phyloP scores from a whole-genome alignment of 176 grass and related monocot species.

The Metroxylon sagu region DNA sequence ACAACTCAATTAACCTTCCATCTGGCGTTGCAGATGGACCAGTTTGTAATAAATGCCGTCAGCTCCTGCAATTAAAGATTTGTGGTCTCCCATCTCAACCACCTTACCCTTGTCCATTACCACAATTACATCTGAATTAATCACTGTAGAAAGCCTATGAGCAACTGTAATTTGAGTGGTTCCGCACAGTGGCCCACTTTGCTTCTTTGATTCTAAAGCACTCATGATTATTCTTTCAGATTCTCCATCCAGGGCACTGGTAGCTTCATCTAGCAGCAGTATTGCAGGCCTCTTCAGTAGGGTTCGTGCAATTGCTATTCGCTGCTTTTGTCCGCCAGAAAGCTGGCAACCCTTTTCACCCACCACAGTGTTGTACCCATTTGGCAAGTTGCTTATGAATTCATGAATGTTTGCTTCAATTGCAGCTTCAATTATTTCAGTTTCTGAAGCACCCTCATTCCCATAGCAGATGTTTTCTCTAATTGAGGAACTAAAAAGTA shows the following conservation, averaged over 20 bases:
- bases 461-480: constrained; percentile 43
- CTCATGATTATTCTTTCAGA: constrained; percentile 36
- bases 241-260: constrained; percentile 46
- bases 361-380: constrained; percentile 36
- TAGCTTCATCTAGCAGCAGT: constrained; percentile 52
- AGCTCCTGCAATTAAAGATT: constrained; percentile 9
- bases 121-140: constrained; percentile 28
- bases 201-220: constrained; percentile 21
- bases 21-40: constrained; percentile 34
- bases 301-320: constrained; percentile 38
- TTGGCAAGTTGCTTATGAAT: constrained; percentile 36
- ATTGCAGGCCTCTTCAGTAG: constrained; percentile 45
- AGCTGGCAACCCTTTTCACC: constrained; percentile 41
- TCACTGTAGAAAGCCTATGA: constrained; percentile 47
- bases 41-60: constrained; percentile 39
- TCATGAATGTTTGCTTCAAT: constrained; percentile 39
- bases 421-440: constrained; percentile 32
- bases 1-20: constrained; percentile 22
- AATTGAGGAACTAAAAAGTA: constrained; percentile 43
- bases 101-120: constrained; percentile 49
- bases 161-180: constrained; percentile 49
- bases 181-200: constrained; percentile 7
- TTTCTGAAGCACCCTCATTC: constrained; percentile 29
- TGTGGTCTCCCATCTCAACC: constrained; percentile 31
- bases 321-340: constrained; percentile 42